Evolutionary conservation across 768 basidiomycete species (phyloP), one percentile per base, ranked within the genome.

Genomic region (Rhizopogon vinicolor): DNA sequence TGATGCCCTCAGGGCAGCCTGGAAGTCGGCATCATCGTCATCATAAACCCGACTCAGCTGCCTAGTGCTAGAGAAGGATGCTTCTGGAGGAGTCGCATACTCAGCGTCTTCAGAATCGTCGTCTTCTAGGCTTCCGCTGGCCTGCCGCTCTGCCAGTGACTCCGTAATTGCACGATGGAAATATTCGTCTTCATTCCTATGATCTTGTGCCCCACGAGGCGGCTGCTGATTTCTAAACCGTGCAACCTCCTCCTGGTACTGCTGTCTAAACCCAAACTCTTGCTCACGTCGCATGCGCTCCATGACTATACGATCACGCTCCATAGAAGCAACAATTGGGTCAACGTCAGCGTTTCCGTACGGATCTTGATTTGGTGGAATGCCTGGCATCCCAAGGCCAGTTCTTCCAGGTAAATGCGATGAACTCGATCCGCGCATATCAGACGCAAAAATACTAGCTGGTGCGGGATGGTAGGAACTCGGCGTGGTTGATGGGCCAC

Each of bases 1-100:
- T 39, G 92, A 93, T 2, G 91, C 93, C 65, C 76, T 85, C 46
- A 96, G 75, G 5, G 93, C 93, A 10, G 92, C 93, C 70, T 95
- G 93, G 44, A 96, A 72, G 62, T 90, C 87, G 22, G 81, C 83
- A 62, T 96, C 93, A 50, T 94, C 93, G 59, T 95, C 93, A 58
- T 94, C 93, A 60, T 90, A 85, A 40, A 86, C 81, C 44, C 83
- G 72, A 50, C 77, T 57, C 29, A 51, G 52, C 4, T 56, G 61
- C 58, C 37, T 56, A 46, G 57, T 48, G 44, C 45, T 35, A 52
- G 41, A 46, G 25, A 51, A 41, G 51, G 44, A 48, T 13, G 37
- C 41, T 35, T 51, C 37, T 13, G 54, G 57, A 28, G 44, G 3
- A 19, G 56, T 55, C 40, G 43, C 46, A 16, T 62, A 44, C 3